Evolutionary conservation across 495 filamentous ascomycete species (phyloP), one percentile per base, ranked within the genome.

Genomic region (Darksidea phi): DNA sequence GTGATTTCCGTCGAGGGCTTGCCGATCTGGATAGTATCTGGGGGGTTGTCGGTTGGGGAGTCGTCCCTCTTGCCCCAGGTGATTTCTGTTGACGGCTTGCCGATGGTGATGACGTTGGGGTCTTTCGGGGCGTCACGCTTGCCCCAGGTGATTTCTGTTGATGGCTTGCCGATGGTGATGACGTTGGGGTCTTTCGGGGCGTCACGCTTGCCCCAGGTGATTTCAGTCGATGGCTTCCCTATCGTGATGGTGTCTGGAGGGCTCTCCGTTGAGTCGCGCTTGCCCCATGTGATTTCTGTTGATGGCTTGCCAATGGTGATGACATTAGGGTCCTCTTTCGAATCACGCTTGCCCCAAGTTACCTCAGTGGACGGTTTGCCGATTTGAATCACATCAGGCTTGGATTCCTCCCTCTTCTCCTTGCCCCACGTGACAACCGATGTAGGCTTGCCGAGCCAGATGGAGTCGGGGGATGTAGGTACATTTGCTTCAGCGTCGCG

Each of bases 151-250:
- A 59, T 26, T 21, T 50, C 56, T 1, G 56, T 59, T 11, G 45
- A 49, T 10, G 56, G 56, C 47, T 59, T 25, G 17, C 56, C 56
- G 45, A 59, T 43, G 45, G 46, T 25, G 17, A 61, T 61, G 3
- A 18, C 46, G 24, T 53, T 26, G 12, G 42, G 38, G 18, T 57
- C 26, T 20, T 13, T 24, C 1, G 20, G 24, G 32, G 24, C 1
- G 7, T 56, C 52, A 24, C 54, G 46, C 55, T 64, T 64, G 12
- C 55, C 61, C 61, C 61, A 64, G 12, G 54, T 64, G 20, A 64
- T 36, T 4, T 12, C 42, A 0, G 54, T 59, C n/a, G 54, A 46
- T 1, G 61, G 61, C 49, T 64, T 41, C 10, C 61, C 61, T 20
- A 64, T 46, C 38, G 24, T 13, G 48, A 64, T 28, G 15, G 28